These are phyloP conservation scores for Sporothrix inflata DNA, from an alignment of 2,329 filamentous ascomycete genomes.

Conservation along the genomic window DNA sequence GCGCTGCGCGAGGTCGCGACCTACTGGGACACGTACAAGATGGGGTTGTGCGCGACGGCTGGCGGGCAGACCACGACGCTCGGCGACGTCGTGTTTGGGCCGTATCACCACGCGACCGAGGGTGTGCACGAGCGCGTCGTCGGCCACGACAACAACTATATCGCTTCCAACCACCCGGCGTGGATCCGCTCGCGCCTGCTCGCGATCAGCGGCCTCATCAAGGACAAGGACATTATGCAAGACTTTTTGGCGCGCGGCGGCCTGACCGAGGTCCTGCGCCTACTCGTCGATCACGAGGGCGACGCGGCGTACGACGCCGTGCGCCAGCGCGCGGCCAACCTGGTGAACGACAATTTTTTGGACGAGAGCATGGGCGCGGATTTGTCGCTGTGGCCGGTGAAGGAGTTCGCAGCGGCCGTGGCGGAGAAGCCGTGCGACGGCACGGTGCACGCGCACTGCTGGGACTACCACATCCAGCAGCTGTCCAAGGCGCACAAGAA, in stretches of 20 bases:
- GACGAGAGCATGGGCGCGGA: slow-evolving; percentile 66
- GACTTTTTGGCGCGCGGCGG: slow-evolving; percentile 60
- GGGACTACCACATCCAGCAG: slow-evolving; percentile 54
- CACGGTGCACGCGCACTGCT: slow-evolving; percentile 51
- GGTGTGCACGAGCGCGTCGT: slow-evolving; percentile 23
- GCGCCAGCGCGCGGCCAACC: slow-evolving; percentile 58
- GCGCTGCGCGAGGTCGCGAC: slow-evolving; percentile 57
- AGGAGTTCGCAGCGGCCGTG: slow-evolving; percentile 30
- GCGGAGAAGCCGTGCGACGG: slow-evolving; percentile 27
- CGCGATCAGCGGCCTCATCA: slow-evolving; percentile 61
- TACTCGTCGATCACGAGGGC: slow-evolving; percentile 50
- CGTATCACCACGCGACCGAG: slow-evolving; percentile 38
- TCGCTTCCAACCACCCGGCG: not conserved
- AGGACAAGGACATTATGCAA: slow-evolving; percentile 54
- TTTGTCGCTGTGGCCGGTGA: slow-evolving; percentile 58
- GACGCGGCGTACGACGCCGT: slow-evolving; percentile 54
- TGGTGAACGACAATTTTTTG: slow-evolving; percentile 68
- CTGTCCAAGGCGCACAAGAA: slow-evolving; percentile 44
- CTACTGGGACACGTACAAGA: slow-evolving; percentile 51
- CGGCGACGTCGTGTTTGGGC: slow-evolving; percentile 48
- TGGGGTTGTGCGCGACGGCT: slow-evolving; percentile 42
- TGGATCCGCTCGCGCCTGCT: slow-evolving; percentile 48
- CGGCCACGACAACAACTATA: slow-evolving; percentile 28
- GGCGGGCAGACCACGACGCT: slow-evolving; percentile 35
- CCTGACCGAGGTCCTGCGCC: slow-evolving; percentile 57